These are phyloP conservation scores for Catharanthus roseus DNA, from an alignment of 257 asterid species.

Conservation along the genomic window DNA sequence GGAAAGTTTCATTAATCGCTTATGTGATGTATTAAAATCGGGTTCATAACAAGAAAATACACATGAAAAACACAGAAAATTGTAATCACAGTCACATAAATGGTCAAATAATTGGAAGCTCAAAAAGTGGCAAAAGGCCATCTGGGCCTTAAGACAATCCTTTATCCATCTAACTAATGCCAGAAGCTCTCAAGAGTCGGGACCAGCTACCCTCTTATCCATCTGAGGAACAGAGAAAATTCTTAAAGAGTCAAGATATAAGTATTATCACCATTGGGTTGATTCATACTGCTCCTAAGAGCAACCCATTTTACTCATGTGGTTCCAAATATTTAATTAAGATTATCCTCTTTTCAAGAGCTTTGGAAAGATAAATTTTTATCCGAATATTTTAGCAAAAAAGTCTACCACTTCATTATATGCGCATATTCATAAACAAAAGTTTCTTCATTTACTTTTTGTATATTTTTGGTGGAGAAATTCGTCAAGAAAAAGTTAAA, in stretches of 20 bases:
- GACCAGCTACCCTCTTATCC: neutral
- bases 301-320: neutral
- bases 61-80: neutral
- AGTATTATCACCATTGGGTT: neutral
- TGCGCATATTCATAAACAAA: conserved; percentile 5
- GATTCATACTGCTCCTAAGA: neutral
- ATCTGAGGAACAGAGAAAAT: neutral
- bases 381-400: neutral
- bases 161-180: neutral
- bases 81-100: neutral
- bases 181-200: too few species aligned
- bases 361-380: neutral
- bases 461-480: too few species aligned
- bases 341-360: neutral
- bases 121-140: neutral
- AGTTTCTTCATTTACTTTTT: conserved; percentile 1
- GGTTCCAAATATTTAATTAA: conserved; percentile 3
- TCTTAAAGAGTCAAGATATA: neutral
- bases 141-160: neutral
- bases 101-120: neutral
- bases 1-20: too few species aligned
- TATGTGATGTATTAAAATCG: too few species aligned
- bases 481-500: neutral
- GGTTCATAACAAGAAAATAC: too few species aligned
- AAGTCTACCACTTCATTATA: neutral